Evolutionary conservation across 2,329 filamentous ascomycete genomes (phyloP), one percentile per base, ranked within the genome.

Genomic region (Allantophomopsis cytisporea): DNA sequence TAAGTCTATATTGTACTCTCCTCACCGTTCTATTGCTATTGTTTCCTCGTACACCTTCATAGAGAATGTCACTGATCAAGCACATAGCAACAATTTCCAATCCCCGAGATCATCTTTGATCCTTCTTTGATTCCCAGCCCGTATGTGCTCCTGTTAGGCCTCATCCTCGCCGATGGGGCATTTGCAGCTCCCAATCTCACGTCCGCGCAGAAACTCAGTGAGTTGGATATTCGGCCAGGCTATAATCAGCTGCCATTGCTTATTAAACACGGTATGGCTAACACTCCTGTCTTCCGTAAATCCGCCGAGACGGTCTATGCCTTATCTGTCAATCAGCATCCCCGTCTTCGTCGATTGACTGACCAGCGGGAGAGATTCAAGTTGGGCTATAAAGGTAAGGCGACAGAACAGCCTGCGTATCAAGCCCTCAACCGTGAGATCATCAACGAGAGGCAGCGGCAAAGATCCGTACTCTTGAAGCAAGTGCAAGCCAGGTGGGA

Each of bases 71-170:
- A 38, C 39, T 43, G 38, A 43, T 20, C 41, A 17, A 41, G 17
- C 41, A 35, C 33, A 37, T 46, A 56, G 54, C 23, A 57, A 59
- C 40, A 55, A 5, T 61, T 61, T 36, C 43, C 43, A 2, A 43
- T 63, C 23, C 54, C 52, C 6, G 48, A 62, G 44, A 57, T 56
- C 34, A 53, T 64, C 33, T 60, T 55, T 49, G 43, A 60, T 43
- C 50, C 41, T 2, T 59, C 48, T 6, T 47, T 64, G 13, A 45
- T 60, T 8, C 52, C 62, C 15, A 63, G 54, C 43, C 51, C 47
- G 4, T 46, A 63, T 44, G 39, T 57, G 13, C 56, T 53, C 38
- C 49, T 62, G 23, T 41, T 60, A 10, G 48, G 52, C 16, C 51
- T 55, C 34, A 43, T 54, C 31, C 53, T 56, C 43, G 39, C 44